Percentiles rank a stretch among this genome's conserved stretches.
phyloP scores from a whole-genome alignment of 2,329 filamentous ascomycete genomes.

The Ophiosphaerella herpotricha region DNA sequence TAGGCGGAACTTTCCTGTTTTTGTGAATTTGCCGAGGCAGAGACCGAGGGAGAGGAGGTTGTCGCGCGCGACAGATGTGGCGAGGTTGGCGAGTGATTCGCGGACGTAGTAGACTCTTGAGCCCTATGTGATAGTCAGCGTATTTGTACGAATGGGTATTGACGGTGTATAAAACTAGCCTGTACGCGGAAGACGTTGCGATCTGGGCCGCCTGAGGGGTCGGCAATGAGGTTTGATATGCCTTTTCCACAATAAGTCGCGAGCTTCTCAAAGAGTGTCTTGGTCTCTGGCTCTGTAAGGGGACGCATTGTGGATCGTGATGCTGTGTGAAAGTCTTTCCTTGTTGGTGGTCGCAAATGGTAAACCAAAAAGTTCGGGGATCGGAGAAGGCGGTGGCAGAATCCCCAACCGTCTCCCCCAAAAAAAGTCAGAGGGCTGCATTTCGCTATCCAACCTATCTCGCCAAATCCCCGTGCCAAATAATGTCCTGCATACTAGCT shows the following conservation, averaged over 20 bases:
- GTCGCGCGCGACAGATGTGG: conserved; percentile 80
- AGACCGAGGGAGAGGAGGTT: conserved; percentile 86
- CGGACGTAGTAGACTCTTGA: conserved; percentile 90
- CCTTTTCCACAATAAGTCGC: conserved; percentile 90
- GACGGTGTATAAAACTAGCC: conserved; percentile 41
- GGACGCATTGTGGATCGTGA: conserved; percentile 67
- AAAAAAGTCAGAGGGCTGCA: conserved; percentile 25
- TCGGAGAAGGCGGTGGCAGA: too few relatives aligned
- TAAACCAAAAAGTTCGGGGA: too few relatives aligned
- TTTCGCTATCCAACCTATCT: conserved; percentile 6
- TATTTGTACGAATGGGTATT: neutral
- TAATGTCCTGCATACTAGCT: conserved; percentile 42
- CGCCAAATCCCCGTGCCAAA: neutral
- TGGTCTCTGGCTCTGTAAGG: conserved; percentile 78
- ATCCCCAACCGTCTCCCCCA: conserved; percentile 8
- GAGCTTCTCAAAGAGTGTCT: conserved; percentile 86
- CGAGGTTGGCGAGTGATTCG: conserved; percentile 86
- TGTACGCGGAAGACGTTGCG: conserved; percentile 54
- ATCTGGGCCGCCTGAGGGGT: conserved; percentile 37
- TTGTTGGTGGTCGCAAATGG: too few relatives aligned
- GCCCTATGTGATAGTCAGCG: conserved; percentile 56
- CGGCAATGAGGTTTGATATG: conserved; percentile 72
- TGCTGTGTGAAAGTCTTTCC: conserved; percentile 4
- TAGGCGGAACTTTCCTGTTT: conserved; percentile 91
- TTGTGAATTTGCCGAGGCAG: conserved; percentile 93